phyloP scores from a whole-genome alignment of 1,139 yeast genomes.

The Sporopachydermia cereana region DNA sequence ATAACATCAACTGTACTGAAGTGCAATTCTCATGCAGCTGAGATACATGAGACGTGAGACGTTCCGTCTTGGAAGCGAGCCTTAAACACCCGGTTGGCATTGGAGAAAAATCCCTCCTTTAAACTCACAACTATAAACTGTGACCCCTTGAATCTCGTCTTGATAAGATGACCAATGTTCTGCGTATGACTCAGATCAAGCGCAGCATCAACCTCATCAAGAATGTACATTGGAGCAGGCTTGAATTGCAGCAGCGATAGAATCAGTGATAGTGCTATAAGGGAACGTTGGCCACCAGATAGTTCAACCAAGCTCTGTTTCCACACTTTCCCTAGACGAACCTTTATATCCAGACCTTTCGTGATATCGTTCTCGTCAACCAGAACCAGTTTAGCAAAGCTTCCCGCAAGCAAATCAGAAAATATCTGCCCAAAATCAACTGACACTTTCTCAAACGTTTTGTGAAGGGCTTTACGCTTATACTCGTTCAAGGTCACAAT shows the following conservation, averaged over 20 bases:
- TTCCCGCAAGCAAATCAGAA: slow-evolving; percentile 78
- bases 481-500: slow-evolving; percentile 78
- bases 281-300: slow-evolving; percentile 94
- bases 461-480: slow-evolving; percentile 70
- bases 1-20: slow-evolving; percentile 14
- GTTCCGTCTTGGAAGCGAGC: slow-evolving; percentile 96
- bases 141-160: slow-evolving; percentile 87
- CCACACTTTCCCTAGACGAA: slow-evolving; percentile 87
- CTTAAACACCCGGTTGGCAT: slow-evolving; percentile 88
- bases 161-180: slow-evolving; percentile 91
- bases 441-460: slow-evolving; percentile 80
- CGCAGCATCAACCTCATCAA: slow-evolving; percentile 98
- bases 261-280: slow-evolving; percentile 82
- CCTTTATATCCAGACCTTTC: slow-evolving; percentile 85
- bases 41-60: slow-evolving; percentile 48
- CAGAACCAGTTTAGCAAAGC: slow-evolving; percentile 83
- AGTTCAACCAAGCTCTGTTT: slow-evolving; percentile 90
- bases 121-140: slow-evolving; percentile 94
- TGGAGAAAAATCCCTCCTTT: slow-evolving; percentile 96
- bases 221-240: slow-evolving; percentile 96
- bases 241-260: slow-evolving; percentile 86
- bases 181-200: slow-evolving; percentile 94
- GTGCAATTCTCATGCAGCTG: slow-evolving; percentile 23
- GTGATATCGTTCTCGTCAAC: slow-evolving; percentile 73
- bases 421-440: slow-evolving; percentile 89